These are phyloP conservation scores for Candida suzukii DNA, from an alignment of 805 yeast genomes.

Conservation along the genomic window DNA sequence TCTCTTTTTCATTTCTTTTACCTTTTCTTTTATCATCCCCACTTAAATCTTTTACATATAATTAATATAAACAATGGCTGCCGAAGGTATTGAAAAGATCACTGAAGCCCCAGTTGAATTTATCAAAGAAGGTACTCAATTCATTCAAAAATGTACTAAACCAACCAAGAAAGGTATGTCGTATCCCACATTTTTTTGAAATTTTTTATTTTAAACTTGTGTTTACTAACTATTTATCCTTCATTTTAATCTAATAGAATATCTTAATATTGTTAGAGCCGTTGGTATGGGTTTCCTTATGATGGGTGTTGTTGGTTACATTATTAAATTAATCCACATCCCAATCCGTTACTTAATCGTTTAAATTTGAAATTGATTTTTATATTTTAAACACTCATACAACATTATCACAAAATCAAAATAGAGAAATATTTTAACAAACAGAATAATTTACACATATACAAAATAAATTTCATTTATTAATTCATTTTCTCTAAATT, in stretches of 20 bases:
- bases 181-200: not conserved
- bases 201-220: not conserved
- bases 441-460: no score
- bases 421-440: no score
- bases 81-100: conserved; percentile 49
- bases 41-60: not conserved
- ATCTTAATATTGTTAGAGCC: conserved; percentile 81
- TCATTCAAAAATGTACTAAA: conserved; percentile 86
- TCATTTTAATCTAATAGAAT: conserved; percentile 46
- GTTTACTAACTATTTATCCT: not conserved
- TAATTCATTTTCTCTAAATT: no score
- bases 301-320: conserved; percentile 97
- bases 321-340: conserved; percentile 87
- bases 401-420: not conserved
- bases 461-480: no score
- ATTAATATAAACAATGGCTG: conserved; percentile 20
- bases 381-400: not conserved
- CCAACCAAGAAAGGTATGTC: conserved; percentile 73
- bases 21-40: not conserved
- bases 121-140: conserved; percentile 84
- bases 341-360: conserved; percentile 96
- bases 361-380: conserved; percentile 25
- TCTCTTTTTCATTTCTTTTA: no score
- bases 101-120: conserved; percentile 87
- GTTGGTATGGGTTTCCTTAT: conserved; percentile 95